phyloP scores from a whole-genome alignment of 2,329 filamentous ascomycete species.

The Penicillium nordicum region DNA sequence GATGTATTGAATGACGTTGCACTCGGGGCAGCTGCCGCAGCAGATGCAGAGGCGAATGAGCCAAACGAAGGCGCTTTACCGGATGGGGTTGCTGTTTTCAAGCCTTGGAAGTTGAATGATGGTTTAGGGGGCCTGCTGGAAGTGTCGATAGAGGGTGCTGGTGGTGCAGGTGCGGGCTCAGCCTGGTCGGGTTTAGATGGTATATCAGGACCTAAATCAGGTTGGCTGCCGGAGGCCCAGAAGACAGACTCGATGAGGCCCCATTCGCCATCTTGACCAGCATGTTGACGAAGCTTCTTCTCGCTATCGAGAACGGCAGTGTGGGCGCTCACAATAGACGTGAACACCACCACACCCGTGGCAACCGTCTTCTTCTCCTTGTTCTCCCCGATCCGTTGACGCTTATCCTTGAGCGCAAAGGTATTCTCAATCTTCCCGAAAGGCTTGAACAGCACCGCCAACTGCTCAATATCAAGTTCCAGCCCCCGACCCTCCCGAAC shows the following conservation, averaged over 20 bases:
- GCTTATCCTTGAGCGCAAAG: constrained; percentile 56
- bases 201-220: constrained; percentile 40
- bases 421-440: constrained; percentile 58
- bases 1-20: constrained; percentile 26
- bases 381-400: constrained; percentile 48
- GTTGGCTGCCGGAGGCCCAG: constrained; percentile 54
- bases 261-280: constrained; percentile 41
- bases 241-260: constrained; percentile 51
- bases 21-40: constrained; percentile 27
- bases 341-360: constrained; percentile 55
- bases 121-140: constrained; percentile 20
- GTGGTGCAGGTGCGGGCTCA: neutral
- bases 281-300: constrained; percentile 29
- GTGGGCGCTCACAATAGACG: constrained; percentile 57
- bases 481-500: constrained; percentile 46
- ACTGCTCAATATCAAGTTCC: constrained; percentile 47
- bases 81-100: constrained; percentile 28
- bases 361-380: constrained; percentile 52
- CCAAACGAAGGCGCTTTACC: constrained; percentile 42
- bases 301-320: constrained; percentile 53
- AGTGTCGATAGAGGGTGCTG: neutral
- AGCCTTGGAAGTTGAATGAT: constrained; percentile 35
- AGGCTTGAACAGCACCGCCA: constrained; percentile 48
- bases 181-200: constrained; percentile 24
- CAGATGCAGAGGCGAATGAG: constrained; percentile 39